Evolutionary conservation across 495 filamentous ascomycete species (phyloP).

Genomic region (Podospora sp.): DNA sequence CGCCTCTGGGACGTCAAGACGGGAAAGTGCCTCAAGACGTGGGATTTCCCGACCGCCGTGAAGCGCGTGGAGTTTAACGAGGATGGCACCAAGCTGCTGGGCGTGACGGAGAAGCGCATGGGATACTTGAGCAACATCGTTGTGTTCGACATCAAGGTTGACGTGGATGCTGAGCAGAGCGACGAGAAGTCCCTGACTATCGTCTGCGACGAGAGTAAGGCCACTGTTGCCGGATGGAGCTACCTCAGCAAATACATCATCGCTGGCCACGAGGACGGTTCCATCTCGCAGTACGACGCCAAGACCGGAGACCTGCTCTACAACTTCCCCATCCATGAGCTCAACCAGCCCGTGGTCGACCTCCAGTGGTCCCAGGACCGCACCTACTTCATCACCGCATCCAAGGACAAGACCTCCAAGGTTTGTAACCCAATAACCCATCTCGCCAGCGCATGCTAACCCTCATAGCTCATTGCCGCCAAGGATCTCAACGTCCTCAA

Average conservation of each 20-base stretch:
- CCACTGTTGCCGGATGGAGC: conserved; percentile 95
- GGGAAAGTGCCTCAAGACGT: conserved; percentile 89
- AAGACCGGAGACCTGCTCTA: conserved; percentile 86
- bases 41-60: conserved; percentile 94
- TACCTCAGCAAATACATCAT: conserved; percentile 92
- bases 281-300: conserved; percentile 89
- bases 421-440: conserved; percentile 43
- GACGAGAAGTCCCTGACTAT: conserved; percentile 81
- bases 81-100: conserved; percentile 84
- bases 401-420: conserved; percentile 96
- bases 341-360: conserved; percentile 82
- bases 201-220: conserved; percentile 90
- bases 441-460: conserved; percentile 9
- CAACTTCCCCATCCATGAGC: conserved; percentile 80
- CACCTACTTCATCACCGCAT: conserved; percentile 96
- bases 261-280: conserved; percentile 94
- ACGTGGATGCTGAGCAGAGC: conserved; percentile 78
- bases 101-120: conserved; percentile 97
- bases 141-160: conserved; percentile 80
- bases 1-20: conserved; percentile 95
- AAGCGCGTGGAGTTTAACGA: conserved; percentile 96
- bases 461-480: conserved; percentile 70
- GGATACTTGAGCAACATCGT: conserved; percentile 91
- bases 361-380: conserved; percentile 92
- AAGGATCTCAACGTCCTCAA: conserved; percentile 88